A percentile compares a stretch with the other conserved stretches of the same genome.
phyloP scores from a whole-genome alignment of 1,284 basidiomycete genomes.

The Sutorius eximius region DNA sequence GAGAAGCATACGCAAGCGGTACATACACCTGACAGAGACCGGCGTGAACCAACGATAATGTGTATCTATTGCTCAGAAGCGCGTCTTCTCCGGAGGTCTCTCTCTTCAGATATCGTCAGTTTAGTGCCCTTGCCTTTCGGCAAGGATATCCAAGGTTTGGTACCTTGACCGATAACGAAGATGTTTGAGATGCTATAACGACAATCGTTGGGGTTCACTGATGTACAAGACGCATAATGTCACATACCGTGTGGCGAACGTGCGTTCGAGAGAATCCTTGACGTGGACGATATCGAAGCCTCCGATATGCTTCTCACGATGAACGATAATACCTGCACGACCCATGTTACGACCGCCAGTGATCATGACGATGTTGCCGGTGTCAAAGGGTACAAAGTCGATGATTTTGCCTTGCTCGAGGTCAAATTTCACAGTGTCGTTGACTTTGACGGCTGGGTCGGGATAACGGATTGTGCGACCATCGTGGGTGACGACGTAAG shows the following conservation, averaged over 20 bases:
- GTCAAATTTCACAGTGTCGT: constrained; percentile 98
- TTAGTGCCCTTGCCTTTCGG: constrained; percentile 99
- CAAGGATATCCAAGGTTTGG: constrained; percentile 95
- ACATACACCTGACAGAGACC: constrained; percentile 26
- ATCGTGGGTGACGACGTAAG: constrained; percentile 98
- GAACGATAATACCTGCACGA: constrained; percentile 92
- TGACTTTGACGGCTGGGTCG: constrained; percentile 93
- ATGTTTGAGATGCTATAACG: constrained; percentile 85
- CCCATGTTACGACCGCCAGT: constrained; percentile 99
- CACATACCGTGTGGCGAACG: constrained; percentile 90
- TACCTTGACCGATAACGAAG: constrained; percentile 95
- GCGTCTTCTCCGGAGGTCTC: constrained; percentile 76
- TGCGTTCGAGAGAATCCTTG: constrained; percentile 92
- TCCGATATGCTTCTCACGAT: constrained; percentile 96
- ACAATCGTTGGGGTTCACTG: constrained; percentile 3
- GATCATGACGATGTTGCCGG: constrained; percentile 96
- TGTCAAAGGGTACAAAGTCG: constrained; percentile 95
- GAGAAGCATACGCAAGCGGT: constrained; percentile 14
- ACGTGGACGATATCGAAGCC: constrained; percentile 99
- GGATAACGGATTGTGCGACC: constrained; percentile 99
- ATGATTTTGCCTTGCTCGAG: constrained; percentile 93
- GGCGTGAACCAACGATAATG: constrained; percentile 20
- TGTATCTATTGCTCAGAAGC: constrained; percentile 56
- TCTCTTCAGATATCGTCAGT: constrained; percentile 87
- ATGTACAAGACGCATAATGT: not conserved